Conservation (phyloP, 805 yeast species). For the Candida sakaeoensis region DNA sequence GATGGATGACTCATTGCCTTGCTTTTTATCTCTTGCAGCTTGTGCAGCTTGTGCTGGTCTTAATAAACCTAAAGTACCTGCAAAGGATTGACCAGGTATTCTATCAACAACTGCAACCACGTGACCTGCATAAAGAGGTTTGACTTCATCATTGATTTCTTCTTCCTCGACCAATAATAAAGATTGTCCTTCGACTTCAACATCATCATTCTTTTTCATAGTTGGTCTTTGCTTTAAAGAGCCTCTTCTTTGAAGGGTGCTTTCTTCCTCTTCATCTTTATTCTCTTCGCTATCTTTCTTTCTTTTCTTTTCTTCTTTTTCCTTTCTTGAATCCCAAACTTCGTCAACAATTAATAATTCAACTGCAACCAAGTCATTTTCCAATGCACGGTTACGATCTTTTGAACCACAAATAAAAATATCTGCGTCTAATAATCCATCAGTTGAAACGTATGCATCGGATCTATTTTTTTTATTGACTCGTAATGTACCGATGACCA, state of each 20-base stretch:
- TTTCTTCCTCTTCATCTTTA: conserved; percentile 26
- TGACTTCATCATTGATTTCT: conserved; percentile 86
- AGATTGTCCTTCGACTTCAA: conserved; percentile 97
- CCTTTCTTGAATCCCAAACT: conserved; percentile 95
- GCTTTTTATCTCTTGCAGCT: conserved; percentile 57
- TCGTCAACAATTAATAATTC: conserved; percentile 94
- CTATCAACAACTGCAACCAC: conserved; percentile 97
- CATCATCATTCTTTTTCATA: conserved; percentile 96
- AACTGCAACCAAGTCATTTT: conserved; percentile 94
- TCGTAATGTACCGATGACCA: conserved; percentile 88
- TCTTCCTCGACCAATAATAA: conserved; percentile 89
- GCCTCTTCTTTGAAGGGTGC: conserved; percentile 65
- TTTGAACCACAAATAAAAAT: conserved; percentile 97
- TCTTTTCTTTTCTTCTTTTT: conserved; percentile 95
- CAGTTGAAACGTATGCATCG: conserved; percentile 98
- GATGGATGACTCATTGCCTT: conserved; percentile 44
- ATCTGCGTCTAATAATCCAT: conserved; percentile 92
- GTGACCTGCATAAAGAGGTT: conserved; percentile 96
- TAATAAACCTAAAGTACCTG: conserved; percentile 89
- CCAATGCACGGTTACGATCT: conserved; percentile 95
- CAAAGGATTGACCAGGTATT: conserved; percentile 92
- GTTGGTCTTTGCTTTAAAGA: conserved; percentile 93
- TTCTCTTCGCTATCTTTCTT: conserved; percentile 79
- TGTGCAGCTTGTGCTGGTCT: conserved; percentile 95
- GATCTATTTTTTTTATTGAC: conserved; percentile 96